These are phyloP conservation scores for Epichloe gansuensis DNA, from an alignment of 2,329 filamentous ascomycete genomes.

Conservation along the genomic window DNA sequence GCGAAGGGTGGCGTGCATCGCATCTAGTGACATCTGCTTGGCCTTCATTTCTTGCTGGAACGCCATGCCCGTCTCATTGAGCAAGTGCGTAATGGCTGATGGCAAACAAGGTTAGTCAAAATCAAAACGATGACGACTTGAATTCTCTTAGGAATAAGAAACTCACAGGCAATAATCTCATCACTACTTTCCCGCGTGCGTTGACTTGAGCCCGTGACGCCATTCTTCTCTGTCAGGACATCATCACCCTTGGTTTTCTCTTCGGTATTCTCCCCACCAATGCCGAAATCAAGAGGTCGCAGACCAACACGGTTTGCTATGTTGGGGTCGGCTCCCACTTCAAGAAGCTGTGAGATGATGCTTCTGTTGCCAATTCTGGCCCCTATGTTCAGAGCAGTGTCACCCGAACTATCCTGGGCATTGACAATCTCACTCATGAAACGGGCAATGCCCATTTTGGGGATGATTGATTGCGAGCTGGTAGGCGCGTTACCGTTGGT, in stretches of 20 bases:
- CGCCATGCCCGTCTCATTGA: constrained; percentile 65
- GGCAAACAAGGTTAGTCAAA: not conserved
- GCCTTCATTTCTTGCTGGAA: constrained; percentile 71
- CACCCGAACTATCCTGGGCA: constrained; percentile 82
- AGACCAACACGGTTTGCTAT: constrained; percentile 85
- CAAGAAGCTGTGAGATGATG: constrained; percentile 91
- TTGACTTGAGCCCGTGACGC: constrained; percentile 33
- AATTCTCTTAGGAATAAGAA: not conserved
- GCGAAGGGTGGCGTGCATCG: constrained; percentile 68
- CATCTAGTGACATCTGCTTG: constrained; percentile 75
- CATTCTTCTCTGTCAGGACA: constrained; percentile 30
- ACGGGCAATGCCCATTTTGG: constrained; percentile 72
- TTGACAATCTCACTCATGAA: constrained; percentile 99
- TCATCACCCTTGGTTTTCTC: constrained; percentile 33
- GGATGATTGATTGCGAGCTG: constrained; percentile 32
- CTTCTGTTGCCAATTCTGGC: constrained; percentile 86
- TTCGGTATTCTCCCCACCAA: constrained; percentile 53
- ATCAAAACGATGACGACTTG: not conserved
- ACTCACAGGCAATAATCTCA: constrained; percentile 69
- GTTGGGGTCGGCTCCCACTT: constrained; percentile 87
- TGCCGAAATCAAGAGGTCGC: constrained; percentile 85
- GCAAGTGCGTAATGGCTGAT: constrained; percentile 66
- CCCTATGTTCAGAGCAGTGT: constrained; percentile 89
- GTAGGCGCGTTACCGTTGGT: constrained; percentile 22
- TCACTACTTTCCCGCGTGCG: constrained; percentile 61